Evolutionary conservation across 73 alveolate genomes (phyloP), one percentile per base, ranked within the genome.

Genomic region (Blepharisma japonicum): DNA sequence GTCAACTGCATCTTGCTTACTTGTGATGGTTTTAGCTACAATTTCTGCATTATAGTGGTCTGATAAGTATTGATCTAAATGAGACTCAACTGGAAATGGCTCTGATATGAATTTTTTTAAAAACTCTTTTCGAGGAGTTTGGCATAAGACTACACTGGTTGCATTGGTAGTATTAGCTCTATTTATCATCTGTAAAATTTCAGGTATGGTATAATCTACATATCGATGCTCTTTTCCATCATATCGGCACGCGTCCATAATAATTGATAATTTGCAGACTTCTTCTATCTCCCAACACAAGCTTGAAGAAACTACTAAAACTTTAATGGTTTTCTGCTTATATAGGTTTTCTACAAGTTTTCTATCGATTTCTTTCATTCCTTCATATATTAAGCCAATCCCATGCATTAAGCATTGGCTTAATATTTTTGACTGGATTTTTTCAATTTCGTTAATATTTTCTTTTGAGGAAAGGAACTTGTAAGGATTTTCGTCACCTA

Each of bases 31-130:
- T 79, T 92, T 95, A 77, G 95, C 94, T 20, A 90, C 96, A n/a
- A 98, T 93, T 83, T 96, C 99, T 47, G 99, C 96, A 61, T 95
- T 94, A 77, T 97, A 79, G 87, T 90, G 98, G 83, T 98, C 98
- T 61, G 96, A 98, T 71, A 98, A 81, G 71, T 90, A 84, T 45
- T 88, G 96, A 68, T 93, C 97, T 14, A 98, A 87, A 32, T 92
- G 89, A 67, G 99, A 94, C 71, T 98, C 99, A 21, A 98, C 91
- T 0, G 99, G 99, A 83, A 93, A 83, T n/a, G 99, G 98, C 83
- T 98, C 99, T 66, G 89, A 83, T 54, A 98, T 66, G 94, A 97
- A 98, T 88, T 95, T 98, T 80, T 91, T 95, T 87, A 92, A 94
- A 85, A 86, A 98, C 80, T 94, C 98, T 83, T 97, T 97, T 86